phyloP scores from a whole-genome alignment of 441 rosid genomes.

The Arabidopsis hybrid region DNA sequence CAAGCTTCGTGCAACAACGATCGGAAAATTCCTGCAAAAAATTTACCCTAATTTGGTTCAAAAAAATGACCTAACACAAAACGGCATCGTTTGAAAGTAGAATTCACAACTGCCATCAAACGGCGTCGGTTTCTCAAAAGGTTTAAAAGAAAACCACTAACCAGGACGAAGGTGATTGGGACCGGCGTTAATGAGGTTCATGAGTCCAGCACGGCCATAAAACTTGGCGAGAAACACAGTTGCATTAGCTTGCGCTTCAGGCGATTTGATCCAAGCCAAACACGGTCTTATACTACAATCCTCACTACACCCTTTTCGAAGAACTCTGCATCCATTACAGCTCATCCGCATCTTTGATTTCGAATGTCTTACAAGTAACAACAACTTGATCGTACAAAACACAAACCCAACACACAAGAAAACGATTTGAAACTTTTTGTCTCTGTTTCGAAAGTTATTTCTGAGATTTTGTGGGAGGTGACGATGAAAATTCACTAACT shows the following conservation, averaged over 20 bases:
- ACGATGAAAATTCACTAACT: neutral
- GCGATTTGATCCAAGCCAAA: conserved; percentile 69
- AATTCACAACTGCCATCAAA: neutral
- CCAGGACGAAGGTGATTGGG: conserved; percentile 79
- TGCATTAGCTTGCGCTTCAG: conserved; percentile 77
- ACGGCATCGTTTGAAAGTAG: neutral
- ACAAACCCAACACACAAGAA: neutral
- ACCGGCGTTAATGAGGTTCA: conserved; percentile 81
- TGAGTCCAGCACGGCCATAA: conserved; percentile 82
- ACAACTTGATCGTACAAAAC: neutral
- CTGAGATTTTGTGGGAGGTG: conserved; percentile 20
- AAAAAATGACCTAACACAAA: neutral
- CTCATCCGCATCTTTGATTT: conserved; percentile 64
- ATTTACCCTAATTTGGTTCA: neutral
- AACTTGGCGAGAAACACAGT: conserved; percentile 82
- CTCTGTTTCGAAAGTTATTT: neutral
- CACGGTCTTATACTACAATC: conserved; percentile 76
- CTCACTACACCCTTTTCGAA: conserved; percentile 76
- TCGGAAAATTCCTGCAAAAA: conserved; percentile 62
- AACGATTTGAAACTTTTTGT: neutral
- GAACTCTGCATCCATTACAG: conserved; percentile 80
- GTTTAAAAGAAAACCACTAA: conserved; percentile 27
- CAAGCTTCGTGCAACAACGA: conserved; percentile 80
- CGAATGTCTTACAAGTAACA: neutral
- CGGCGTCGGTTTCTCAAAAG: neutral